Base-by-base conservation (phyloP, 2,329 filamentous ascomycete genomes). In the Pseudodiploospora longispora region DNA sequence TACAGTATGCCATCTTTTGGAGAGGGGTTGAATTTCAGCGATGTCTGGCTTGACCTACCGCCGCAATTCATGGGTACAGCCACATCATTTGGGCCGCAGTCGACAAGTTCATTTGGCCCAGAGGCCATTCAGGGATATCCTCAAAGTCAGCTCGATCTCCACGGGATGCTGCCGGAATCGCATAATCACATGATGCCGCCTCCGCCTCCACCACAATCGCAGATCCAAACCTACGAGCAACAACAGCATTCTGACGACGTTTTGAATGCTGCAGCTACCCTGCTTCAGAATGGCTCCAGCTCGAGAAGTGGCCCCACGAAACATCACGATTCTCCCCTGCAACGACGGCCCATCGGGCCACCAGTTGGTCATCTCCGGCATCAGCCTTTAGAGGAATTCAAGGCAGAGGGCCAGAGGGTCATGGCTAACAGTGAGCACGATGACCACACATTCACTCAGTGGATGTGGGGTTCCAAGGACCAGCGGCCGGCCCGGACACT, bases 61-160 rank as follows among this genome's bases (percentile, higher is more conserved):
- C 81, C 81, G 2, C 72, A 72, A 40, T 80, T 85, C 51, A 76
- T 85, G 65, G 81, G 81, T 41, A 78, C 81, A 9, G 69, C 76
- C 1, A 83, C 81, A 19, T 83, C 79, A 3, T 76, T 77, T 50
- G 79, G 80, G 12, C 72, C 77, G 40, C 74, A 76, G 32, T 63
- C 68, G 10, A 52, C 32, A 1, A 55, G 29, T 6, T 50, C 59
- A 7, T 36, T 54, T 19, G 38, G 46, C 9, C 55, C 53, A 27
- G 56, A 54, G 27, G 38, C 52, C 10, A 45, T 51, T 36, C 48
- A 54, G 31, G 43, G 36, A 10, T 55, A 47, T 31, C n/a, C 50
- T 10, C 44, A 44, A 30, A 50, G 57, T 10, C 45, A 47, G 6
- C 40, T 43, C 7, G 47, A 50, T 3, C 10, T 48, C 7, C 47